phyloP scores from a whole-genome alignment of 441 rosid species.

The Euphorbia neoarborescens region DNA sequence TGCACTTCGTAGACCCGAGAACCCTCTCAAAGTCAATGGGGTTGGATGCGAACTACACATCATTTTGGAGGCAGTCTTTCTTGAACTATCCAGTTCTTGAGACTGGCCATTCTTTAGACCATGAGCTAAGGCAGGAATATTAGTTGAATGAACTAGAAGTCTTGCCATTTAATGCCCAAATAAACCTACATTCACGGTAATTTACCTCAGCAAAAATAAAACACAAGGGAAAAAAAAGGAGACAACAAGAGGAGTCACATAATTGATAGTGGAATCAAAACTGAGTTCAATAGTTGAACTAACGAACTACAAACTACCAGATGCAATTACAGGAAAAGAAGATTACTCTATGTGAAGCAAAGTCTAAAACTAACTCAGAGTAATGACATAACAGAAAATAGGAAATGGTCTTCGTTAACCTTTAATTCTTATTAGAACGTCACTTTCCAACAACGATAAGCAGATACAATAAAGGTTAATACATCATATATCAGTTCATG shows the following conservation, averaged over 20 bases:
- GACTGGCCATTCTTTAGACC: conserved; percentile 35
- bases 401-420: not conserved
- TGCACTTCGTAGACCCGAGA: conserved; percentile 55
- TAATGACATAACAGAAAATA: not conserved
- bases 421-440: not conserved
- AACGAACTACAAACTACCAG: not conserved
- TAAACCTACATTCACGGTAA: conserved; percentile 34
- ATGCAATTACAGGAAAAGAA: not conserved
- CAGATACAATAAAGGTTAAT: not conserved
- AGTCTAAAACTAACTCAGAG: not conserved
- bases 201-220: conserved; percentile 14
- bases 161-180: conserved; percentile 46
- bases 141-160: conserved; percentile 48
- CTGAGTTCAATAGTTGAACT: not conserved
- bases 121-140: conserved; percentile 36
- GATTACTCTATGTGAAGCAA: not conserved
- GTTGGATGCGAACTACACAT: conserved; percentile 35
- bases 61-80: conserved; percentile 39
- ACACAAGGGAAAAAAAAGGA: not conserved
- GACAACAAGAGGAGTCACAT: not conserved
- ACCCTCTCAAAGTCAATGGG: conserved; percentile 39
- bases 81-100: conserved; percentile 37
- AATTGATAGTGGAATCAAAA: not conserved
- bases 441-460: not conserved
- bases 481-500: not conserved